A percentile compares a stretch with the other conserved stretches of the same genome.
These are phyloP conservation scores for Eimeria tenella DNA, from an alignment of 169 alveolate genomes.

Conservation along the genomic window DNA sequence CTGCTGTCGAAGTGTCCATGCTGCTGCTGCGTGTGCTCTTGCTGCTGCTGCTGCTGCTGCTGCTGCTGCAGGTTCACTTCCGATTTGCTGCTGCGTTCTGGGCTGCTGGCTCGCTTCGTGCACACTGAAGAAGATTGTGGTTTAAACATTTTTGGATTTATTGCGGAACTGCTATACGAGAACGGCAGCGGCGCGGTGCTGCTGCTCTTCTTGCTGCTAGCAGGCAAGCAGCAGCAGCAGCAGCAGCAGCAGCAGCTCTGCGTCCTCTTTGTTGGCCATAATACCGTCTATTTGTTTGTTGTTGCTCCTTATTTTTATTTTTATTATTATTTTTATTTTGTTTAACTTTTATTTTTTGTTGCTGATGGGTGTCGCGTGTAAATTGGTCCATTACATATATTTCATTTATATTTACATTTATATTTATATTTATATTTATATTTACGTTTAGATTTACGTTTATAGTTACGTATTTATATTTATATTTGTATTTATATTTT, in stretches of 20 bases:
- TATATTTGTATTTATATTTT: not conserved
- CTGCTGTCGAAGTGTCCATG: no score
- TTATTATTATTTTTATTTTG: not conserved
- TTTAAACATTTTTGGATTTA: not conserved
- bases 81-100: slow-evolving; percentile 36
- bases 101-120: not conserved
- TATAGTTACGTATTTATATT: not conserved
- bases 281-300: no score
- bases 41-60: no score
- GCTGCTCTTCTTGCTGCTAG: slow-evolving; percentile 25
- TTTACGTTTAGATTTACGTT: not conserved
- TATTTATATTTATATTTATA: not conserved
- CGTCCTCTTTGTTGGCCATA: not conserved
- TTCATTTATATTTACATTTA: not conserved
- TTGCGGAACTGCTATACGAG: slow-evolving; percentile 23
- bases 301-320: no score
- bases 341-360: not conserved
- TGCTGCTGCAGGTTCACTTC: slow-evolving; percentile 7
- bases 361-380: not conserved
- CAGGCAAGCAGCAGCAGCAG: not conserved
- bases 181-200: slow-evolving; percentile 3
- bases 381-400: not conserved
- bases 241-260: not conserved
- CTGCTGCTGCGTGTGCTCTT: no score
- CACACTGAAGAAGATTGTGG: not conserved